Base-by-base conservation (phyloP, 2,329 filamentous ascomycete genomes). In the Diaporthe vexans region DNA sequence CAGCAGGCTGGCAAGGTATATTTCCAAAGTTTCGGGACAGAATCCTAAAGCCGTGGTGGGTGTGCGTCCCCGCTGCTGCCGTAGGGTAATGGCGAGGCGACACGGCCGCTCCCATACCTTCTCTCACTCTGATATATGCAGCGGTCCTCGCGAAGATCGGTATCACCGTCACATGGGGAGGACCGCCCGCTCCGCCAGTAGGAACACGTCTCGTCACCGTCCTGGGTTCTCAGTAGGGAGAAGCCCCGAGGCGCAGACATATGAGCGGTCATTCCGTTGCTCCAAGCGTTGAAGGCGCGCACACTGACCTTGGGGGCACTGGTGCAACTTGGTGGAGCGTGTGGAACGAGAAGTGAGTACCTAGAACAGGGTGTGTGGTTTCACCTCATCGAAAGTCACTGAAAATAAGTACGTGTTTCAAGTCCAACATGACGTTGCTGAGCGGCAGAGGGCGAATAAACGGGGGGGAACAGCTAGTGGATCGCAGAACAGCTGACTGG, bases 11-110 rank as follows among this genome's bases (percentile, higher is more conserved):
- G 70, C 43, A 54, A 56, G 57, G 57, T 54, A 56, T 40, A 35
- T 72, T 72, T 54, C 46, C 57, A 72, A 46, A 72, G 56, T 43
- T 61, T 33, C 70, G 70, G 70, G 51, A 72, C 43, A 56, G 43
- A 63, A 26, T 37, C 26, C n/a, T 43, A 33, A 35, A 35, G 40
- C 35, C 61, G 29, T 46, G 19, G 46, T 68, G 63, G 63, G n/a
- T 46, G 21, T 40, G 33, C 40, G 35, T 37, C 7, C 63, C 63
- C 63, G 33, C 43, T 19, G 19, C 46, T 21, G 63, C 52, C 15
- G 33, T 54, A 37, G 46, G 37, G 29, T 24, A 48, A 11, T 4
- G 37, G 17, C 33, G 63, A 37, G 33, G 33, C 48, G 48, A 68
- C n/a, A 54, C 46, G 46, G 63, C n/a, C 26, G 63, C 46, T 51